Conservation (phyloP, 129 eudicot genomes). For the Daucus carota region DH1_v3.0 NC_030389.2:44955501-44956000, state of each 20-base stretch:
- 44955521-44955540: background rate
- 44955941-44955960: background rate
- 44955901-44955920: background rate
- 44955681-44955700: constrained; percentile 90
- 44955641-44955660: constrained; percentile 46
- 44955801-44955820: constrained; percentile 83
- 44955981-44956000: background rate
- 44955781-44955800: constrained; percentile 61
- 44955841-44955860: background rate
- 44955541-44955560: background rate
- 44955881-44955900: background rate
- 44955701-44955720: constrained; percentile 78
- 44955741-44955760: constrained; percentile 83
- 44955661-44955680: constrained; percentile 39
- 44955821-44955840: constrained; percentile 37
- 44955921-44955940: background rate
- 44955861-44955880: background rate
- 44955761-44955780: constrained; percentile 76
- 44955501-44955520: constrained; percentile 43
- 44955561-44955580: background rate
- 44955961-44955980: background rate
- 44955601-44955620: constrained; percentile 32
- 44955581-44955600: constrained; percentile 29
- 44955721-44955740: constrained; percentile 74
- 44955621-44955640: constrained; percentile 37